Percentiles rank a stretch among this genome's conserved stretches.
Conservation (phyloP, 2,329 filamentous ascomycete species). For the Aspergillus texensis region DNA sequence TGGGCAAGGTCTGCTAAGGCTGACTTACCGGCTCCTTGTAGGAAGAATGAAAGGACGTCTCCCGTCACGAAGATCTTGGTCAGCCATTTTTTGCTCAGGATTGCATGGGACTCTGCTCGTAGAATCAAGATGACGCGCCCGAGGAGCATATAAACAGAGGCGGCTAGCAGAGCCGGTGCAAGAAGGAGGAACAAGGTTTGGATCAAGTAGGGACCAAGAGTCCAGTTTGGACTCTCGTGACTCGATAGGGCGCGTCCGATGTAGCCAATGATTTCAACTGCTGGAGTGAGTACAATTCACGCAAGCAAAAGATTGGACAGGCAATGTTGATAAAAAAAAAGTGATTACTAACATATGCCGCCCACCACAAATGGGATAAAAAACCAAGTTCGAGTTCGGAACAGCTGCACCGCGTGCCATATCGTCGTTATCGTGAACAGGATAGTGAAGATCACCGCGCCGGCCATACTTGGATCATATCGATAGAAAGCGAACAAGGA, state of each 20-base stretch:
- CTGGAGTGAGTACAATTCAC: not conserved
- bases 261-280: constrained; percentile 50
- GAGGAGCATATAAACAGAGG: too few species aligned
- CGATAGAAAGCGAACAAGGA: not conserved
- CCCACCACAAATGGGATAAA: constrained; percentile 46
- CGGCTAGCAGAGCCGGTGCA: constrained; percentile 8
- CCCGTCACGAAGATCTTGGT: constrained; percentile 42
- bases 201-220: constrained; percentile 31
- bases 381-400: constrained; percentile 24
- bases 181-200: constrained; percentile 41
- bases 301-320: not conserved
- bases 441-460: not conserved
- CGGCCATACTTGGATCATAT: not conserved
- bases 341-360: constrained; percentile 18
- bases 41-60: constrained; percentile 36
- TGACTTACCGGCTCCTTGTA: constrained; percentile 31
- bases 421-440: constrained; percentile 9
- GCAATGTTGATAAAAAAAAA: too few species aligned
- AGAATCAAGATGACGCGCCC: constrained; percentile 34
- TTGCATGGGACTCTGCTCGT: constrained; percentile 34
- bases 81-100: constrained; percentile 38
- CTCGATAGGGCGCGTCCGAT: constrained; percentile 24
- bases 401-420: constrained; percentile 18
- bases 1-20: too few species aligned
- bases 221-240: constrained; percentile 10